A percentile compares a stretch with the other conserved stretches of the same genome.
phyloP scores from a whole-genome alignment of 106 monocot species.

The Phalaenopsis equestris region DNA sequence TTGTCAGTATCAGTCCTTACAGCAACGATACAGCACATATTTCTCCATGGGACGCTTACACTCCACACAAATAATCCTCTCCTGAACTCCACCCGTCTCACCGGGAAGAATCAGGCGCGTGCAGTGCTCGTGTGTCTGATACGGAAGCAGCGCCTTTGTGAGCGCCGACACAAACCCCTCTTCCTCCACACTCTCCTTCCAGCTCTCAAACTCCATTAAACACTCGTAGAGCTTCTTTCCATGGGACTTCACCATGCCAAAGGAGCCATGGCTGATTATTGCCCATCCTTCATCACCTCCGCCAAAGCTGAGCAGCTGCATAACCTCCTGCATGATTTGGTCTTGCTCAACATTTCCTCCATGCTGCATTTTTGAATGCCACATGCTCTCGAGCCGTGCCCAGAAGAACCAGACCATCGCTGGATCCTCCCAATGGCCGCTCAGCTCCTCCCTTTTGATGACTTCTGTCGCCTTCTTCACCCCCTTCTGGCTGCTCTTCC shows the following conservation, averaged over 20 bases:
- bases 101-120: constrained; percentile 68
- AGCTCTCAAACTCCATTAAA: constrained; percentile 40
- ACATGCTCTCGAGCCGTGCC: constrained; percentile 82
- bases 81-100: constrained; percentile 29
- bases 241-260: constrained; percentile 37
- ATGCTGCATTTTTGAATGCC: constrained; percentile 75
- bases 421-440: constrained; percentile 52
- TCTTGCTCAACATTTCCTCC: constrained; percentile 42
- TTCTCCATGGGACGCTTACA: constrained; percentile 80
- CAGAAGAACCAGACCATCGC: constrained; percentile 91
- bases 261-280: constrained; percentile 41
- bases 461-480: constrained; percentile 23
- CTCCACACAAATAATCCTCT: constrained; percentile 57
- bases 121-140: constrained; percentile 61
- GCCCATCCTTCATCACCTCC: constrained; percentile 78
- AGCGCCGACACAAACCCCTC: constrained; percentile 64
- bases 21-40: constrained; percentile 73
- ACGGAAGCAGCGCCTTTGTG: constrained; percentile 46
- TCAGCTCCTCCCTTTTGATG: constrained; percentile 48
- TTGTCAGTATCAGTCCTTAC: constrained; percentile 37
- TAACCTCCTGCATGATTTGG: constrained; percentile 63
- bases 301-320: constrained; percentile 71
- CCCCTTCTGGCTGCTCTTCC: constrained; percentile 80
- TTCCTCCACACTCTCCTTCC: constrained; percentile 37
- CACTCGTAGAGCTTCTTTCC: constrained; percentile 54